Percentiles rank a stretch among this genome's conserved stretches.
These are phyloP conservation scores for Westerdykella sp. DNA, from an alignment of 2,329 filamentous ascomycete species.

Conservation along the genomic window DNA sequence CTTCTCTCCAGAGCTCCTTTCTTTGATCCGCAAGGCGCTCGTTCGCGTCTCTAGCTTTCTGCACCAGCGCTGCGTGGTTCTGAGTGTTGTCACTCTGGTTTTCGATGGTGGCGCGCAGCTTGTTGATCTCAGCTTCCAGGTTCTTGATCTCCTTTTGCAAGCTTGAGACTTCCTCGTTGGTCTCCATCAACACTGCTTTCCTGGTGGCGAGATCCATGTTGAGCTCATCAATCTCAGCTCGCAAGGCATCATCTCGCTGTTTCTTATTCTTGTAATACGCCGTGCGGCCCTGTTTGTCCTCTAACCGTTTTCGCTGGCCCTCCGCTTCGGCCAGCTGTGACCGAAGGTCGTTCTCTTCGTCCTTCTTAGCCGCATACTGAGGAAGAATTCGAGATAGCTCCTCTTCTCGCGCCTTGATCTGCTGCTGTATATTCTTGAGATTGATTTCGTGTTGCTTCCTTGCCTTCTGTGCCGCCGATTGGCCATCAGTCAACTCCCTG, in stretches of 20 bases:
- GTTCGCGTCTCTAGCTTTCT: slow-evolving; percentile 68
- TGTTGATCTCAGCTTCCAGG: slow-evolving; percentile 66
- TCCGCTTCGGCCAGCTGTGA: slow-evolving; percentile 70
- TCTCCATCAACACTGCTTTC: slow-evolving; percentile 78
- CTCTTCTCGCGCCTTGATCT: slow-evolving; percentile 69
- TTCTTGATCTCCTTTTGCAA: slow-evolving; percentile 65
- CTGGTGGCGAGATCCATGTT: slow-evolving; percentile 70
- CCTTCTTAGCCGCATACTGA: slow-evolving; percentile 65
- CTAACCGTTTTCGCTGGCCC: slow-evolving; percentile 67
- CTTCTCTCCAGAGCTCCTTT: slow-evolving; percentile 80
- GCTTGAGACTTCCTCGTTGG: slow-evolving; percentile 70
- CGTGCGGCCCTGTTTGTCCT: slow-evolving; percentile 86
- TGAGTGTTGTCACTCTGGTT: slow-evolving; percentile 71
- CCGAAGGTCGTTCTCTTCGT: slow-evolving; percentile 64
- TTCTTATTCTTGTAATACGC: slow-evolving; percentile 82
- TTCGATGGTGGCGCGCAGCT: slow-evolving; percentile 66
- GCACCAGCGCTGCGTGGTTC: slow-evolving; percentile 65
- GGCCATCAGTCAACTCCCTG: slow-evolving; percentile 75
- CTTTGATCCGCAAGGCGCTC: slow-evolving; percentile 80
- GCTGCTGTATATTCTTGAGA: slow-evolving; percentile 62
- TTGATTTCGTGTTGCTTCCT: slow-evolving; percentile 66
- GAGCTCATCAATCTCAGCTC: slow-evolving; percentile 72
- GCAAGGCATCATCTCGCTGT: slow-evolving; percentile 79
- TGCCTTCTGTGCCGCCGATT: slow-evolving; percentile 68
- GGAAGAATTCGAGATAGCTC: slow-evolving; percentile 73